Evolutionary conservation across 148 eudicot genomes (phyloP).

Genomic region (Vaccinium corymbosum): DNA sequence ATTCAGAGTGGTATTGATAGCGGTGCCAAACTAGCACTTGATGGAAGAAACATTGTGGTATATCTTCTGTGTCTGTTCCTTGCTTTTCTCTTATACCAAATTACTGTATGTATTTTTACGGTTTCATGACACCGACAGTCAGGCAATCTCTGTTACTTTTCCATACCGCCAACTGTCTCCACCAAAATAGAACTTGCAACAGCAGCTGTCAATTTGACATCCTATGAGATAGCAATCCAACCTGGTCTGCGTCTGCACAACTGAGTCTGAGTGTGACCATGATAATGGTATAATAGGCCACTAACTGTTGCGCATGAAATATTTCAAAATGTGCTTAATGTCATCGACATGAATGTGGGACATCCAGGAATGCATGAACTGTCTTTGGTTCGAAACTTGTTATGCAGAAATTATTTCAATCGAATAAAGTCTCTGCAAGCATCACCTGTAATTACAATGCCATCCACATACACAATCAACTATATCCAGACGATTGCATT

Average conservation of each 20-base stretch:
- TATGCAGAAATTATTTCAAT: background rate
- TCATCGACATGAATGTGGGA: background rate
- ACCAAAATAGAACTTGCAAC: background rate
- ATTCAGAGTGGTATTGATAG: constrained; percentile 83
- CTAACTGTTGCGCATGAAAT: background rate
- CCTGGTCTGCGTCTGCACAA: background rate
- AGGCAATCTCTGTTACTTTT: background rate
- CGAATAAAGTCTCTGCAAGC: background rate
- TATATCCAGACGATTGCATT: background rate
- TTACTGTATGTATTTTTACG: background rate
- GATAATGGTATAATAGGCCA: background rate
- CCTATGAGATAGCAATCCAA: background rate
- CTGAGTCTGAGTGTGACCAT: background rate
- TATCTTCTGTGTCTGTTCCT: constrained; percentile 1
- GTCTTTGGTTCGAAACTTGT: background rate
- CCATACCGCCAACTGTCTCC: background rate
- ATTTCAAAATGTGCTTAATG: background rate
- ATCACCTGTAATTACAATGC: background rate
- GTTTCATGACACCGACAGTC: background rate
- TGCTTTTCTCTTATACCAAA: background rate
- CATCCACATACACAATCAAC: background rate
- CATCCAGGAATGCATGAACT: background rate
- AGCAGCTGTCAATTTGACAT: background rate
- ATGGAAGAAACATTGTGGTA: constrained; percentile 85
- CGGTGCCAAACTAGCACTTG: constrained; percentile 80